phyloP scores from a whole-genome alignment of 2,329 filamentous ascomycete species.

The Pyrenophora seminiperda region DNA sequence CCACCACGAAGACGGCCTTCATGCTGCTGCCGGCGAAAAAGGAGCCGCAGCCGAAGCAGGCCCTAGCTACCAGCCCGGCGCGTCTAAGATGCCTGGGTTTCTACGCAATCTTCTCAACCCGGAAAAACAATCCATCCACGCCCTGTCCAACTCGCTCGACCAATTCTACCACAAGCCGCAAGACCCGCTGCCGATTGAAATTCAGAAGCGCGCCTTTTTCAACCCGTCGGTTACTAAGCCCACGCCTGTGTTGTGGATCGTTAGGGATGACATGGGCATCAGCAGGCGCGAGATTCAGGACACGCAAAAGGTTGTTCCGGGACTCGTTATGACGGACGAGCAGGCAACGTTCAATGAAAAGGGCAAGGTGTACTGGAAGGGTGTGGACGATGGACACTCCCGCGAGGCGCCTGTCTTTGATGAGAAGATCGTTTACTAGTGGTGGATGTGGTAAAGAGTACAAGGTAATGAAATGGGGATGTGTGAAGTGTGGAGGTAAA shows the following conservation, averaged over 20 bases:
- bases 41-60: constrained; percentile 1
- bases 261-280: constrained; percentile 52
- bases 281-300: constrained; percentile 50
- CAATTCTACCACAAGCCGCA: constrained; percentile 42
- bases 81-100: constrained; percentile 42
- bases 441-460: not conserved
- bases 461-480: not conserved
- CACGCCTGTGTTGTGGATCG: constrained; percentile 54
- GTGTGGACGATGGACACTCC: constrained; percentile 47
- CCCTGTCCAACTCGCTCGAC: constrained; percentile 39
- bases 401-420: constrained; percentile 53
- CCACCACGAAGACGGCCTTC: constrained; percentile 31
- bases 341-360: constrained; percentile 53
- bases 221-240: constrained; percentile 52
- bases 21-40: constrained; percentile 17
- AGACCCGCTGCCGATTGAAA: constrained; percentile 38
- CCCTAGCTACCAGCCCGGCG: constrained; percentile 21
- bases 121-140: constrained; percentile 37
- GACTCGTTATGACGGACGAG: constrained; percentile 52
- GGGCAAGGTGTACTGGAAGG: constrained; percentile 51
- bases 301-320: constrained; percentile 46
- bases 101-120: constrained; percentile 42
- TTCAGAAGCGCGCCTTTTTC: constrained; percentile 51
- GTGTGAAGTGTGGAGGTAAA: too few species aligned
- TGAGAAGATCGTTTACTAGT: constrained; percentile 44